Evolutionary conservation across 257 asterid species (phyloP), one percentile per base, ranked within the genome.

Genomic region (Fraxinus cuspidata): DNA sequence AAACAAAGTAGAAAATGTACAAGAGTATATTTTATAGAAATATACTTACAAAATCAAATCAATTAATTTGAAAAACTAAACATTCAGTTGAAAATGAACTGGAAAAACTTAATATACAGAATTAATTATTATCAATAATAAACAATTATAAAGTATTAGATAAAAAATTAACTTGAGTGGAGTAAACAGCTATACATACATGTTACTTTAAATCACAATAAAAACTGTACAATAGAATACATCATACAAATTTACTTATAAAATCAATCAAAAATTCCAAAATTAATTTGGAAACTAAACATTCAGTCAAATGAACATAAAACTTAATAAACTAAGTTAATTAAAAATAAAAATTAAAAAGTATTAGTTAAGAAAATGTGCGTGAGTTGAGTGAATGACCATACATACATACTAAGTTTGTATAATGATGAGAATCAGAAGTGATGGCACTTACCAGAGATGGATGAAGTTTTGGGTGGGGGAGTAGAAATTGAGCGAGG

Each of bases 401-500:
- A 40, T 51, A 51, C 25, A 51, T 13, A 49, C 21, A 16, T 19
- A 51, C 19, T n/a, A 19, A 3, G 1, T 34, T 16, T 19, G 63
- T 51, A 19, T 4, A 51, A 51, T 51, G 63, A 18, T 6, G 63
- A 51, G 63, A 51, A 51, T 2, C 63, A 16, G 19, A 47, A 49
- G 23, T 51, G 60, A 53, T 18, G 23, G 64, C 19, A 79, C 85
- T 76, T 74, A 83, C 89, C 84, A 18, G 80, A 79, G 89, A 83
- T 79, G 87, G 89, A 71, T 28, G 77, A 86, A 75, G 21, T 72
- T 81, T 72, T 70, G 85, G 28, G 82, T 67, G 84, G 72, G 81
- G 73, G 83, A 7, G 76, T 32, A 49, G 81, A 73, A 83, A 60
- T 15, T 77, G 81, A 79, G 83, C 66, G 63, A 27, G 77, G 53